A percentile compares a stretch with the other conserved stretches of the same genome.
Conservation (phyloP, 148 eudicot species). For the Dianthus caryophyllus region DNA sequence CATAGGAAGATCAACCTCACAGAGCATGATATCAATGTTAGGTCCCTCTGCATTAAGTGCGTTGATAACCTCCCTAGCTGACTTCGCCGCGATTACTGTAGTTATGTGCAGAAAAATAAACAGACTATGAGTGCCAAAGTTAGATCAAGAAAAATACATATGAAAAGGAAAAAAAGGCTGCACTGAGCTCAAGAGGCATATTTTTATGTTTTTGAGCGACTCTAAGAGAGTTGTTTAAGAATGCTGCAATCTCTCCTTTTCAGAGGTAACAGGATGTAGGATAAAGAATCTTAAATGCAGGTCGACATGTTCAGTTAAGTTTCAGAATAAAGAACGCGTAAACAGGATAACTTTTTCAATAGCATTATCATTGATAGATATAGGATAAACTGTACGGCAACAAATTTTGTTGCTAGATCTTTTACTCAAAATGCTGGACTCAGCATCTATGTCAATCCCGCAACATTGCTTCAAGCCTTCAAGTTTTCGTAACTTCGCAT, state of each 20-base stretch:
- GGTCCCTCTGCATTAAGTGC: conserved; percentile 96
- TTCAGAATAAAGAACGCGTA: neutral
- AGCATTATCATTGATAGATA: neutral
- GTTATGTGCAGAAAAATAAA: conserved; percentile 12
- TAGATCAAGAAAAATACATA: neutral
- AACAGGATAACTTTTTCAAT: neutral
- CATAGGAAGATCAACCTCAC: conserved; percentile 96
- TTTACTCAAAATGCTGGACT: neutral
- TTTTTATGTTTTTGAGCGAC: no score
- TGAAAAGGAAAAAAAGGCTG: conserved; percentile 4
- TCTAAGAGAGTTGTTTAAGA: no score
- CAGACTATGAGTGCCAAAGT: conserved; percentile 8
- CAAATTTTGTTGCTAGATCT: neutral
- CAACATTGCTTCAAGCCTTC: neutral
- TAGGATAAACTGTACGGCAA: neutral
- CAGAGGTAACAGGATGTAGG: neutral
- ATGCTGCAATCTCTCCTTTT: neutral
- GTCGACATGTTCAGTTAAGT: neutral
- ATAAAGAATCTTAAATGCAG: neutral
- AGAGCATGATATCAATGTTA: conserved; percentile 86
- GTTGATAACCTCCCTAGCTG: conserved; percentile 94
- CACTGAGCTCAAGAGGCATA: neutral
- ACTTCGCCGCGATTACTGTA: conserved; percentile 81
- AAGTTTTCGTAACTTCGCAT: no score
- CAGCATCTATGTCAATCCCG: neutral